Conservation (phyloP, 139 green algal species). For the Pleodorina starrii region DNA sequence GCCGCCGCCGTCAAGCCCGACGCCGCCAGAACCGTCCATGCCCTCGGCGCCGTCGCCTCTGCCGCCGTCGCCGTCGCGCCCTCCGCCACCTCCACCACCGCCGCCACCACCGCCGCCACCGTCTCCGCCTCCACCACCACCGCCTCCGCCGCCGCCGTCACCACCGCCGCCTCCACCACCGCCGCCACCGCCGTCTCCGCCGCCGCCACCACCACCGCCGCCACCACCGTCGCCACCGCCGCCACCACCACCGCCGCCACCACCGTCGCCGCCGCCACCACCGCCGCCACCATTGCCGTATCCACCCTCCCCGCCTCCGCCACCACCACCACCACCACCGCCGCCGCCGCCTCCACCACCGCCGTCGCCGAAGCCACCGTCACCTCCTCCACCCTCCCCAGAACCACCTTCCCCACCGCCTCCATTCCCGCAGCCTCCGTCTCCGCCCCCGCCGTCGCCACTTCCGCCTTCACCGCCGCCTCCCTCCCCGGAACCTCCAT, state of each 20-base stretch:
- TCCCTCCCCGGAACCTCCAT: not conserved
- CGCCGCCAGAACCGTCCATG: not conserved
- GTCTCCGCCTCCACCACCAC: not conserved
- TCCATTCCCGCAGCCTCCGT: not conserved
- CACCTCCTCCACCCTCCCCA: not conserved
- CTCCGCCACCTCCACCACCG: too few relatives aligned
- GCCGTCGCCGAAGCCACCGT: not conserved
- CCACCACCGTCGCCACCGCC: not conserved
- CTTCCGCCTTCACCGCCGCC: not conserved
- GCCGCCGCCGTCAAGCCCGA: not conserved
- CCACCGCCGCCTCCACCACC: not conserved
- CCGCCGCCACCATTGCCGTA: not conserved
- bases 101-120: not conserved
- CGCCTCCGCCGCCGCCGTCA: not conserved
- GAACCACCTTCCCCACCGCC: not conserved
- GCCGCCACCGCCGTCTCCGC: not conserved
- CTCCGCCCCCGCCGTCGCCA: not conserved
- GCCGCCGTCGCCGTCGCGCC: too few relatives aligned
- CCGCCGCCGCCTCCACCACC: not conserved
- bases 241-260: not conserved
- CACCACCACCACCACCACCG: not conserved
- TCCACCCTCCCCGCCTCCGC: not conserved
- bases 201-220: not conserved
- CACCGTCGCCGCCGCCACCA: not conserved
- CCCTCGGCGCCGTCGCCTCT: not conserved